Base-by-base conservation (phyloP, 2,329 filamentous ascomycete genomes). In the Ambrosiella cleistominuta region DNA sequence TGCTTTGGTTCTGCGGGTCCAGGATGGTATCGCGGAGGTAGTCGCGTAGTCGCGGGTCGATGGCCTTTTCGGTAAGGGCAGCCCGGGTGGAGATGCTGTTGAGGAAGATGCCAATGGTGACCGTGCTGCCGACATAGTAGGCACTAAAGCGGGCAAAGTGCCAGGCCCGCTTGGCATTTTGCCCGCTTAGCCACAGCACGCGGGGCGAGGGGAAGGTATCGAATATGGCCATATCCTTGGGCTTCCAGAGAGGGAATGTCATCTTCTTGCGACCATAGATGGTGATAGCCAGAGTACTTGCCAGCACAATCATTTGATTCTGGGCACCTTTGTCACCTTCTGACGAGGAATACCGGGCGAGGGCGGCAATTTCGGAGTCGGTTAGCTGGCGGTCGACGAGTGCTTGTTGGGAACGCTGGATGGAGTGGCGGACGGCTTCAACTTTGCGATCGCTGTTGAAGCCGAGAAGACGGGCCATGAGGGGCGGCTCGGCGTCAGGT, bases 211-310 rank as follows among this genome's bases (percentile, higher is more conserved):
- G 69, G 57, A 69, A 63, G 42, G 70, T 68, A 36, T 52, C 63
- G 17, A 59, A 60, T 49, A 60, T 57, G 27, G 47, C 17, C 58
- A 60, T 54, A 42, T 65, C 63, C 50, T 68, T 67, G 1, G 71
- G 70, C 42, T 64, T 66, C 63, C 67, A 70, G 45, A 74, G 66
- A 13, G 72, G 71, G 62, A 75, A 74, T 5, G 66, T 67, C 63
- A 69, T 72, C 2, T 64, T 68, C 17, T 62, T 62, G 45, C 68
- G 66, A 3, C 66, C 65, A 8, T 63, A 60, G 39, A 64, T 67
- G 1, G 69, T 60, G 54, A 68, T 37, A 50, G 60, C 62, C 2
- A 56, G 59, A 5, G 69, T 65, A 1, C 66, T 12, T 15, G 59
- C 63, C 6, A 66, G 58, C n/a, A 67, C 68, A 40, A 64, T 68